A percentile compares a stretch with the other conserved stretches of the same genome.
Evolutionary conservation across 2,329 filamentous ascomycete species (phyloP).

Genomic region (Alternaria atra): DNA sequence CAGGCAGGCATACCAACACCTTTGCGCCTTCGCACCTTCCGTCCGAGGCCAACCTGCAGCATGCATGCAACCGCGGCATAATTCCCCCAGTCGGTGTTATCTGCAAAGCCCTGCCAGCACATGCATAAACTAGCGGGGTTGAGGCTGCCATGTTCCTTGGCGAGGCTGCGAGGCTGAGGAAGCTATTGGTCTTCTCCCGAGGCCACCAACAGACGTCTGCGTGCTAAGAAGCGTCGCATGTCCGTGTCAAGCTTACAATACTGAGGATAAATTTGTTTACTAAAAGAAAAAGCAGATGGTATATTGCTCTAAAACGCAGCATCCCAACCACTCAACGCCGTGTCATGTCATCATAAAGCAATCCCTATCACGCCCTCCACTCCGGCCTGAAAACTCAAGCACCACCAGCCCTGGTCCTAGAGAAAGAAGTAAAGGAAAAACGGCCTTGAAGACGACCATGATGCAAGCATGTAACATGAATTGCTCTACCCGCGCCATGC

Average conservation of each 20-base stretch:
- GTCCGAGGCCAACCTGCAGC: slow-evolving; percentile 2
- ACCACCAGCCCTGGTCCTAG: neutral
- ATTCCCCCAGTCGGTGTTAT: slow-evolving; percentile 1
- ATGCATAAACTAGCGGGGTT: slow-evolving; percentile 22
- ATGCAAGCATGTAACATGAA: slow-evolving; percentile 19
- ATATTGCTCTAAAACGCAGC: slow-evolving; percentile 24
- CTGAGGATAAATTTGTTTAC: neutral
- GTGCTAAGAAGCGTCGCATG: neutral
- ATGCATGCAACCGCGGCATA: slow-evolving; percentile 8
- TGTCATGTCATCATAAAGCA: slow-evolving; percentile 19
- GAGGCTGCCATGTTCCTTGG: slow-evolving; percentile 3
- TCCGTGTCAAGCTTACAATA: neutral
- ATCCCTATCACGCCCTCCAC: neutral
- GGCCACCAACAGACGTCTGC: neutral
- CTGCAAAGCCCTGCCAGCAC: slow-evolving; percentile 16
- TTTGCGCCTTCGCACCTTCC: neutral
- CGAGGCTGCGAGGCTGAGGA: slow-evolving; percentile 9
- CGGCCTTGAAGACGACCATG: slow-evolving; percentile 9
- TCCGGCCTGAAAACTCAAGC: slow-evolving; percentile 1
- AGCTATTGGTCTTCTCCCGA: neutral
- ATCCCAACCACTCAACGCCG: slow-evolving; percentile 15
- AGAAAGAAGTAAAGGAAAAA: neutral
- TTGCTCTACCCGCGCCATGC: slow-evolving; percentile 11
- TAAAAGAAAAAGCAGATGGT: slow-evolving; percentile 28
- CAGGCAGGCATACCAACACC: neutral